Conservation (phyloP, 2,329 filamentous ascomycete genomes). For the Penicillium freii region DNA sequence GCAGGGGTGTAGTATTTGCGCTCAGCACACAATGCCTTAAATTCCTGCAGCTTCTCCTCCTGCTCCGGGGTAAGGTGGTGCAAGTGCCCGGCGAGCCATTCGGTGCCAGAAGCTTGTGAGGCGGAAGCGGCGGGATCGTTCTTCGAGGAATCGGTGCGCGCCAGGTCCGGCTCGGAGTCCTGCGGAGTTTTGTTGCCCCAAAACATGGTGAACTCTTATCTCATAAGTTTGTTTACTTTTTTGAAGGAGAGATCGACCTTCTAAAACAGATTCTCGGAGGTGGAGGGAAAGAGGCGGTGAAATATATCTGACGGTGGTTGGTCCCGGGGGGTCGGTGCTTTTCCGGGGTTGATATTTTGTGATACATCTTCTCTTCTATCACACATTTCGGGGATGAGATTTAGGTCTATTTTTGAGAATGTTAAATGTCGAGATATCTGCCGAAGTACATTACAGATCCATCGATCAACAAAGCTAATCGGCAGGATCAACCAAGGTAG, state of each 20-base stretch:
- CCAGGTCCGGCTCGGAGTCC: conserved; percentile 26
- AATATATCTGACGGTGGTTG: background rate
- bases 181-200: conserved; percentile 35
- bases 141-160: conserved; percentile 31
- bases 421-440: background rate
- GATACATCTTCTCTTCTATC: background rate
- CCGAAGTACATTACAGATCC: background rate
- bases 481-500: conserved; percentile 1
- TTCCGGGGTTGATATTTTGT: background rate
- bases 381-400: background rate
- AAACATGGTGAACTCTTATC: conserved; percentile 22
- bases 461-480: conserved; percentile 4
- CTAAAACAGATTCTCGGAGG: background rate
- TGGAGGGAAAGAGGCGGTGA: conserved; percentile 10
- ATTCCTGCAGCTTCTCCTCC: conserved; percentile 63
- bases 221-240: background rate
- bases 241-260: background rate
- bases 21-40: conserved; percentile 67
- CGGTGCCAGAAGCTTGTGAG: conserved; percentile 36
- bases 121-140: conserved; percentile 40
- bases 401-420: background rate
- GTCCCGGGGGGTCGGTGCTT: background rate
- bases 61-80: conserved; percentile 72
- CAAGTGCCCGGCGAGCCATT: conserved; percentile 63
- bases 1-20: conserved; percentile 54